Conservation (phyloP, 148 eudicot species). For the Rhododendron molle region DNA sequence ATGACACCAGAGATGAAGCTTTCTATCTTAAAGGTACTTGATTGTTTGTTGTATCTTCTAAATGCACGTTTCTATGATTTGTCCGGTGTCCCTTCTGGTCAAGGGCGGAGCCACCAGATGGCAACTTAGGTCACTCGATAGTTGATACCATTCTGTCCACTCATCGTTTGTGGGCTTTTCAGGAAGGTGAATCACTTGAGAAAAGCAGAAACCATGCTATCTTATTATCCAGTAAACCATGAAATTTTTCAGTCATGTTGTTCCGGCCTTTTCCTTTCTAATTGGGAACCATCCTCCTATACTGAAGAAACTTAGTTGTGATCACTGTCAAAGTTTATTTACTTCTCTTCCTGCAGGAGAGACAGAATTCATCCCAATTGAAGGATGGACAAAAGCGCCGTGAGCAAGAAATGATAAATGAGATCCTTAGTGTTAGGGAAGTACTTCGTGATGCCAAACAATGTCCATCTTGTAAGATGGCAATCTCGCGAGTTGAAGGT, state of each 20-base stretch:
- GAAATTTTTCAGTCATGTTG: not conserved
- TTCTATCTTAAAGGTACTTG: slow-evolving; percentile 54
- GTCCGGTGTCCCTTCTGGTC: not conserved
- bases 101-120: not conserved
- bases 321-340: not conserved
- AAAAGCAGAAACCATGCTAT: not conserved
- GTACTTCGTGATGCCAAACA: slow-evolving; percentile 67
- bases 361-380: slow-evolving; percentile 64
- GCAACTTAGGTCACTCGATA: not conserved
- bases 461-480: slow-evolving; percentile 92
- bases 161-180: not conserved
- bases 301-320: not conserved
- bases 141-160: not conserved
- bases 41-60: not conserved
- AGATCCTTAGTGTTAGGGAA: slow-evolving; percentile 69
- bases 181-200: not conserved
- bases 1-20: slow-evolving; percentile 88
- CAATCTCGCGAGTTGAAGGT: slow-evolving; percentile 84
- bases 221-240: not conserved
- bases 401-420: slow-evolving; percentile 73
- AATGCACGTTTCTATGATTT: not conserved
- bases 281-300: not conserved
- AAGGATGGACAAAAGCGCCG: slow-evolving; percentile 44
- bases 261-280: not conserved
- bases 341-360: slow-evolving; percentile 45